Percentiles rank a stretch among this genome's conserved stretches.
phyloP scores from a whole-genome alignment of 192 early-diverging fungal species.

The Ambispora gerdemannii region DNA sequence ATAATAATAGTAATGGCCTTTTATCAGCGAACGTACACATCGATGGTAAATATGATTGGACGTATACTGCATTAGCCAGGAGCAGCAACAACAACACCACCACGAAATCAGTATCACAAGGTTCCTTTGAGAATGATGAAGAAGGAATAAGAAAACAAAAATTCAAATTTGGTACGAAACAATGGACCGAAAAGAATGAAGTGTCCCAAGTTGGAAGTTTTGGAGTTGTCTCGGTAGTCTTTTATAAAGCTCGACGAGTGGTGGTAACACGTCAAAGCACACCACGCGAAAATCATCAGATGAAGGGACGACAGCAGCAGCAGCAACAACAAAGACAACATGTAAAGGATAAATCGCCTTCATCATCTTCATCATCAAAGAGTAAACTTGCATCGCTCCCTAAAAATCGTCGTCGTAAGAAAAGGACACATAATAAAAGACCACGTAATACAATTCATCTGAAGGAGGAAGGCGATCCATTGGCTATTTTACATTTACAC shows the following conservation, averaged over 20 bases:
- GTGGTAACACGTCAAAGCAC: neutral
- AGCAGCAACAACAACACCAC: too few species aligned
- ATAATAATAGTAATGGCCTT: neutral
- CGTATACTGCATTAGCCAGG: neutral
- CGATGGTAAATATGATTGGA: neutral
- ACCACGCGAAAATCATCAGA: neutral
- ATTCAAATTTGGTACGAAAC: neutral
- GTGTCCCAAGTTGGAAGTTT: neutral
- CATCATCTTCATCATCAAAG: too few species aligned
- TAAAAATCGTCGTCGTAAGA: neutral
- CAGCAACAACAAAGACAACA: neutral
- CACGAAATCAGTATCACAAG: neutral
- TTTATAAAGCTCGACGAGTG: neutral
- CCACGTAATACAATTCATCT: neutral
- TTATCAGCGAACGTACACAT: neutral
- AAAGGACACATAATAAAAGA: neutral
- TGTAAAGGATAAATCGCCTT: too few species aligned
- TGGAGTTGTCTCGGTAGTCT: neutral
- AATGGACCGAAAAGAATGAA: neutral
- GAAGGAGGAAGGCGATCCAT: neutral
- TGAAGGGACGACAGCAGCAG: neutral
- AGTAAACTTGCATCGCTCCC: neutral
- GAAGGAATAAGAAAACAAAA: neutral
- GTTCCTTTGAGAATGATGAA: neutral
- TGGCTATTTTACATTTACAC: neutral